Base-by-base conservation (phyloP, 1,139 yeast genomes). In the Kazachstania sp. region DNA sequence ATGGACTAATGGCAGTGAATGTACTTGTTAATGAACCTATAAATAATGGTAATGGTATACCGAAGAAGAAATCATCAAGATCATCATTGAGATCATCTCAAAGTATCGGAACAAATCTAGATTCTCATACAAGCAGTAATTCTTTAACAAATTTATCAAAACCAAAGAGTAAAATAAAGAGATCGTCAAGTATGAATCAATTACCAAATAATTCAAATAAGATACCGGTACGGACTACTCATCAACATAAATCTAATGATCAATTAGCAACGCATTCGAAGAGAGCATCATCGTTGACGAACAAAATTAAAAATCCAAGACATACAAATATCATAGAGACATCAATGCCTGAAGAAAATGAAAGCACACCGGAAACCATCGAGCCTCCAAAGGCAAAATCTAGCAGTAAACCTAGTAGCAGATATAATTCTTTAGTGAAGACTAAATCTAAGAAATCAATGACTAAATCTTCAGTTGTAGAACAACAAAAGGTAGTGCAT, bases 1-100 rank as follows among this genome's bases (percentile, higher is more conserved):
- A 71, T 54, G 79, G 79, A 8, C 56, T 74, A 20, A 67, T 72
- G 16, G 66, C 73, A 11, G 63, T 74, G 3, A 77, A 73, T 48
- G 76, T 74, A 2, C 73, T 75, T 3, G 69, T 65, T 12, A 64
- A 65, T 20, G 64, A 46, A n/a, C 19, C 40, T 1, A 30, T 15
- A 9, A 30, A n/a, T 7, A 26, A 32, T 32, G 5, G 11, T 3
- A 32, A 2, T 3, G 11, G 6, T n/a, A 32, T 32, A 15, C 36
- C 20, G 9, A 23, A 23, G 15, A 37, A 37, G 23, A 45, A 32
- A 30, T 30, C 47, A 16, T 16, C 39, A 32, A 41, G 40, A 20
- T 45, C 50, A 1, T 48, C 50, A n/a, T 35, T 49, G n/a, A 45
- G 46, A 36, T 44, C 47, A 30, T 44, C 55, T 5, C 42, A 39